phyloP scores from a whole-genome alignment of 805 yeast species.

The Starmerella bombicola region DNA sequence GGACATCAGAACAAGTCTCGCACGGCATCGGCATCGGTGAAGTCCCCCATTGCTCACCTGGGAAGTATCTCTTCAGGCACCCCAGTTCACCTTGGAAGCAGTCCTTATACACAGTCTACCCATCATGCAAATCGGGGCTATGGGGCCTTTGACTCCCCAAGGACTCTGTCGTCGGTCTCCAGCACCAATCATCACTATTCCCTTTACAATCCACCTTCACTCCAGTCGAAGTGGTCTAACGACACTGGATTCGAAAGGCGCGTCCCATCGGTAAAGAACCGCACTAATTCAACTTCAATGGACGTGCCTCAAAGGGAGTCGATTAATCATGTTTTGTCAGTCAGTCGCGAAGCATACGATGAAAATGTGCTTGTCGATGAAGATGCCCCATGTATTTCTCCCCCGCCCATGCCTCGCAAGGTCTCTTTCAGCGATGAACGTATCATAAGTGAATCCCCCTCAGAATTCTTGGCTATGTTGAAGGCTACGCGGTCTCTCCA shows the following conservation, averaged over 20 bases:
- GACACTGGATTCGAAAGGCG: constrained; percentile 5
- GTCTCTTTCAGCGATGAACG: constrained; percentile 22
- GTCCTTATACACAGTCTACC: neutral
- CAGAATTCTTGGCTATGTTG: constrained; percentile 31
- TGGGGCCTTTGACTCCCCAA: too few species aligned
- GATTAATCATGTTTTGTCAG: neutral
- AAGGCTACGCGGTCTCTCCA: constrained; percentile 34
- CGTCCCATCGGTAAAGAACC: neutral
- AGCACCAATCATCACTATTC: too few species aligned
- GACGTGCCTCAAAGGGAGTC: neutral
- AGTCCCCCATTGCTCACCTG: neutral
- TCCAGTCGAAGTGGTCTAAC: too few species aligned
- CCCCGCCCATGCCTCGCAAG: constrained; percentile 28
- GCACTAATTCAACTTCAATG: constrained; percentile 5
- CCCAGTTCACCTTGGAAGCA: neutral
- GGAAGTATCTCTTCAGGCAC: neutral
- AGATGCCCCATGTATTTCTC: constrained; percentile 17
- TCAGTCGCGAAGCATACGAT: constrained; percentile 5
- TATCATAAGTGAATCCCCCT: constrained; percentile 23
- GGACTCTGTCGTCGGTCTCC: too few species aligned
- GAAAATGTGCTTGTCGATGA: constrained; percentile 22
- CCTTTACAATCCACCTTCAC: too few species aligned
- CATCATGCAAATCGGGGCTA: too few species aligned
- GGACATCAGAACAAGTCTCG: neutral
- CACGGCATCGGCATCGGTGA: neutral